Evolutionary conservation across 352 stramenopile genomes (phyloP).

Genomic region (Globisporangium lucens): DNA sequence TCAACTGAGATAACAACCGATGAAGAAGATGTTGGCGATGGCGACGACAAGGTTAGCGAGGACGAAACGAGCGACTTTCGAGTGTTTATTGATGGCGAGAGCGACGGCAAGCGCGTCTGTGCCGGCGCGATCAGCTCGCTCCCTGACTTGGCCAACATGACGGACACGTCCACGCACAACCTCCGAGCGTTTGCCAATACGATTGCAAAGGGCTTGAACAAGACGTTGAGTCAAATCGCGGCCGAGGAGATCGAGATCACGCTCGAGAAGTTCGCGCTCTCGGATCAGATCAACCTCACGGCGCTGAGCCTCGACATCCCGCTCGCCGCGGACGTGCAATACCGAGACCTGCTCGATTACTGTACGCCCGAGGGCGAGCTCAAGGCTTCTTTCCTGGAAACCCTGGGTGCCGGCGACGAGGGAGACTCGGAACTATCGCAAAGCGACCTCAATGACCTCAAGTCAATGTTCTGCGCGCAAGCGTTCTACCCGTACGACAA

Average conservation of each 20-base stretch:
- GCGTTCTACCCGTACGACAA: neutral
- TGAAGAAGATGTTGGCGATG: neutral
- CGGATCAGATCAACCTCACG: neutral
- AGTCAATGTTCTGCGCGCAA: neutral
- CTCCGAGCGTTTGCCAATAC: neutral
- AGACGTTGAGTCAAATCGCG: neutral
- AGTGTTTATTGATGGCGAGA: neutral
- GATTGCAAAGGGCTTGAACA: neutral
- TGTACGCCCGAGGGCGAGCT: neutral
- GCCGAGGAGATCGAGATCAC: neutral
- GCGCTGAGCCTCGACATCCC: neutral
- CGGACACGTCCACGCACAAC: neutral
- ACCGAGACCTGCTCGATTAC: neutral
- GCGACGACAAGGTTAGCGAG: neutral
- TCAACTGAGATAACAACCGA: neutral
- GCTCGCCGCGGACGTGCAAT: neutral
- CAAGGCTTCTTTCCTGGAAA: neutral
- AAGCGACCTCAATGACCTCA: neutral
- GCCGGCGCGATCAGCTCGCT: neutral
- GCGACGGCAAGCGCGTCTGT: neutral
- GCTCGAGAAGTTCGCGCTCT: neutral
- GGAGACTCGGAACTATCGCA: neutral
- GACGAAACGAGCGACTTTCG: neutral
- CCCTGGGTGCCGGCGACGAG: neutral
- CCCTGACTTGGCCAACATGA: neutral